These are phyloP conservation scores for Laetiporus sulphureus DNA, from an alignment of 1,284 basidiomycete species.

Conservation along the genomic window DNA sequence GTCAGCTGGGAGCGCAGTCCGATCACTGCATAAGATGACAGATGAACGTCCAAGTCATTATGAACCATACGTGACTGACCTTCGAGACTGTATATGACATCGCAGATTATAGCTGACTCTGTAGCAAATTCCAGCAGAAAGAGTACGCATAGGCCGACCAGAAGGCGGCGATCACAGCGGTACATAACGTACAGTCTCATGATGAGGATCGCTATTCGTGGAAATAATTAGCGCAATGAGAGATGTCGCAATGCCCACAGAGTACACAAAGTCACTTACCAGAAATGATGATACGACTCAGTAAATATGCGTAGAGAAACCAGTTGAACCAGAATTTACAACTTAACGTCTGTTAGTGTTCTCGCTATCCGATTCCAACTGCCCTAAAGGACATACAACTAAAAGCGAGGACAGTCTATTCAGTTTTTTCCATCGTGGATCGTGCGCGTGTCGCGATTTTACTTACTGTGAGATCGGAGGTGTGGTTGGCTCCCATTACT, in stretches of 20 bases:
- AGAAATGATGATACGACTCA: conserved; percentile 1
- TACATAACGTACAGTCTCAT: conserved; percentile 6
- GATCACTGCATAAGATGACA: not conserved
- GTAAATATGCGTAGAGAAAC: not conserved
- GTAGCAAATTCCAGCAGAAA: not conserved
- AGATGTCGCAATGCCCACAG: not conserved
- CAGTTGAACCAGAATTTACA: conserved; percentile 5
- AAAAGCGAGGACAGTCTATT: not conserved
- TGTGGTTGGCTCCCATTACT: not conserved
- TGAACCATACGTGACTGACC: not conserved
- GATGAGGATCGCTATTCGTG: conserved; percentile 1
- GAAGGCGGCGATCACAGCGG: not conserved
- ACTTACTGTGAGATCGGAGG: not conserved
- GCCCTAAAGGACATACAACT: not conserved
- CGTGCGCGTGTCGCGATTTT: not conserved
- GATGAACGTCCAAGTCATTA: not conserved
- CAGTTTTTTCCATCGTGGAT: not conserved
- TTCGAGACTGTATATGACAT: not conserved
- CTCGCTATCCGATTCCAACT: too few species aligned
- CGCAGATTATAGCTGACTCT: not conserved
- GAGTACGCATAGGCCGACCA: conserved; percentile 1
- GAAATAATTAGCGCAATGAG: not conserved
- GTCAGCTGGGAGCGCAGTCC: not conserved
- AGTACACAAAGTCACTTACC: too few species aligned
- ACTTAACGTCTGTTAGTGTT: not conserved